Evolutionary conservation across 2,329 filamentous ascomycete genomes (phyloP).

Genomic region (Verticillium albo-atrum): DNA sequence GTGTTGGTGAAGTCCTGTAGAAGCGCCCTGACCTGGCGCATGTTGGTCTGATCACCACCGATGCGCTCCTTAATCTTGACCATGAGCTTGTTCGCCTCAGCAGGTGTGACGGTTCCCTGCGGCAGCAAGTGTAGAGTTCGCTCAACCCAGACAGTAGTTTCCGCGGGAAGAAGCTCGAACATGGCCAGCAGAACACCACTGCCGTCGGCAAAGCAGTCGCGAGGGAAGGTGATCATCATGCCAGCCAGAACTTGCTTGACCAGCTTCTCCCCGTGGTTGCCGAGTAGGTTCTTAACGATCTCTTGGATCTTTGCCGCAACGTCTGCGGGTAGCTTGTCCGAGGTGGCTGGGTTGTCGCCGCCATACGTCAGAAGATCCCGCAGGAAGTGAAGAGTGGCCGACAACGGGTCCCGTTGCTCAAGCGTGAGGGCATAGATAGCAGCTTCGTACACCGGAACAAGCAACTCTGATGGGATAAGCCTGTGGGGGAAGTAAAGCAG

Average conservation of each 20-base stretch:
- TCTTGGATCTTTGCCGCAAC: constrained; percentile 66
- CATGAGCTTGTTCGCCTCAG: constrained; percentile 78
- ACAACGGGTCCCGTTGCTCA: constrained; percentile 86
- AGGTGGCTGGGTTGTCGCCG: constrained; percentile 66
- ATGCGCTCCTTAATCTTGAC: constrained; percentile 76
- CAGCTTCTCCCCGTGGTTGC: constrained; percentile 68
- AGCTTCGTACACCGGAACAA: constrained; percentile 80
- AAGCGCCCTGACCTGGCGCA: constrained; percentile 75
- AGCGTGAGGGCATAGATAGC: constrained; percentile 81
- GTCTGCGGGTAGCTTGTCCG: constrained; percentile 47
- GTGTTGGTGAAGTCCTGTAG: constrained; percentile 96
- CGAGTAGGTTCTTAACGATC: constrained; percentile 68
- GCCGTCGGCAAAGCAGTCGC: constrained; percentile 91
- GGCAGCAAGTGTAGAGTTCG: constrained; percentile 81
- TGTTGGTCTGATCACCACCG: constrained; percentile 52
- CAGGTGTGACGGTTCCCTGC: constrained; percentile 70
- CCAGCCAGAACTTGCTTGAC: constrained; percentile 89
- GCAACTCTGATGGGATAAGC: constrained; percentile 73
- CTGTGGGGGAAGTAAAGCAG: constrained; percentile 88
- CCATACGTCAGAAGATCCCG: constrained; percentile 89
- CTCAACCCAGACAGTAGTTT: constrained; percentile 79
- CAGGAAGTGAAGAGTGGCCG: constrained; percentile 87
- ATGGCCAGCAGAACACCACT: constrained; percentile 87
- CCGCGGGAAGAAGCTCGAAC: constrained; percentile 78
- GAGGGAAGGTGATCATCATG: constrained; percentile 99